Base-by-base conservation (phyloP, 2,329 filamentous ascomycete species). In the Microcyclosporella mali region DNA sequence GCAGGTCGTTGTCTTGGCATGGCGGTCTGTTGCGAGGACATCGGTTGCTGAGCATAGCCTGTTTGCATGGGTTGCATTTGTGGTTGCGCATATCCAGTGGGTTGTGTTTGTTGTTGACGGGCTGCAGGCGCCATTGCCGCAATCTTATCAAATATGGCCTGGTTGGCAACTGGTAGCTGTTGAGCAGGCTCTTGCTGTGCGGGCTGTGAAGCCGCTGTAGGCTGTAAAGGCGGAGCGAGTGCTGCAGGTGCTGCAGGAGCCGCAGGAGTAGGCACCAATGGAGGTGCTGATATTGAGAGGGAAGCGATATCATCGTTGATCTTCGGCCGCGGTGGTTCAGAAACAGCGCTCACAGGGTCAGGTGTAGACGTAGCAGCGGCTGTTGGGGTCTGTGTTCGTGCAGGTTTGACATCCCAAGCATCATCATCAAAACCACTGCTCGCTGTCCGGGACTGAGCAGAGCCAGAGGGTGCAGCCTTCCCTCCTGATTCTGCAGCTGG, bases 341-440 rank as follows among this genome's bases (percentile, higher is more conserved):
- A 43, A 21, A 41, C 57, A 50, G 66, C 55, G 17, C 57, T 46
- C 52, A 65, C 53, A 27, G 71, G 60, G 34, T 69, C 55, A 27
- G 67, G 49, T 45, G 64, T 51, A 37, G 66, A 50, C 52, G 66
- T 50, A 55, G 62, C 42, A 44, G 63, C 47, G 33, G 66, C 47
- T 53, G 68, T 52, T 52, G 64, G 43, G 38, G 65, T 50, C 34
- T 61, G 54, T 14, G 81, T 77, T 60, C 81, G 84, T 11, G 84
- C 78, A 14, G 88, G 86, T 69, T 95, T 95, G 37, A 95, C 84
- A 58, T 94, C 87, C 92, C 92, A 98, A 7, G 92, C 92, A 70
- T 97, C 88, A 59, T 97, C 92, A 39, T 98, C 92, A 59, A 97
- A 97, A 2, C 87, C 87, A 35, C 48, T 51, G 38, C 70, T 69